Percentiles rank a stretch among this genome's conserved stretches.
Evolutionary conservation across 345 rosid genomes (phyloP).

Genomic region (Geranium rotundifolium): DNA sequence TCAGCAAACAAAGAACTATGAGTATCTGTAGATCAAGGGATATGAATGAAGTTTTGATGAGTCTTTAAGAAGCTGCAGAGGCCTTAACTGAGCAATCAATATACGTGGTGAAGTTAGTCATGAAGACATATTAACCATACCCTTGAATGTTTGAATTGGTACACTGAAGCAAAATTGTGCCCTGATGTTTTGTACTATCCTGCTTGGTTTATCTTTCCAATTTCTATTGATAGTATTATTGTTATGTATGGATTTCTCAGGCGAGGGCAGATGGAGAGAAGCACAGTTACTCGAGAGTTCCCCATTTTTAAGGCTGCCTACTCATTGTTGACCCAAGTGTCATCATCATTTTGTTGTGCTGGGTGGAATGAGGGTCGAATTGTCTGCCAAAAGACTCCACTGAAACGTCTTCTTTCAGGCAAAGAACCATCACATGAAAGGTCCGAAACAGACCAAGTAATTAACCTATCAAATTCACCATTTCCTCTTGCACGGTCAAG

Average conservation of each 20-base stretch:
- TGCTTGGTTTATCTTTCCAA: too few species aligned
- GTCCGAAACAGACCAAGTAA: conserved; percentile 21
- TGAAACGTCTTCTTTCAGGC: conserved; percentile 45
- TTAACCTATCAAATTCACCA: conserved; percentile 46
- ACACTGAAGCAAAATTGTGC: too few species aligned
- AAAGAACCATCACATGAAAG: conserved; percentile 39
- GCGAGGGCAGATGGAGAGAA: conserved; percentile 63
- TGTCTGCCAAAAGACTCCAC: conserved; percentile 71
- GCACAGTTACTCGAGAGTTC: conserved; percentile 35
- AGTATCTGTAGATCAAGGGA: too few species aligned
- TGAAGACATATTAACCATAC: too few species aligned
- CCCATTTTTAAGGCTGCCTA: conserved; percentile 58
- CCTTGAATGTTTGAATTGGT: too few species aligned
- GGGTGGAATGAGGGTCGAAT: conserved; percentile 86
- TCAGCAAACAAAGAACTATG: too few species aligned
- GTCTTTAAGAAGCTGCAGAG: too few species aligned
- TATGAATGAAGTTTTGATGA: too few species aligned
- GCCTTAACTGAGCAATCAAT: too few species aligned
- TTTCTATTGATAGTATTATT: neutral
- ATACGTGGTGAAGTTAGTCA: too few species aligned
- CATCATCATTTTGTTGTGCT: conserved; percentile 59
- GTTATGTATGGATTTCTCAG: conserved; percentile 22
- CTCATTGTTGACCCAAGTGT: conserved; percentile 47
- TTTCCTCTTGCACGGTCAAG: conserved; percentile 29
- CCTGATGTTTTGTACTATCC: too few species aligned